phyloP scores from a whole-genome alignment of 2,329 filamentous ascomycete genomes.

The Diaporthe citri region DNA sequence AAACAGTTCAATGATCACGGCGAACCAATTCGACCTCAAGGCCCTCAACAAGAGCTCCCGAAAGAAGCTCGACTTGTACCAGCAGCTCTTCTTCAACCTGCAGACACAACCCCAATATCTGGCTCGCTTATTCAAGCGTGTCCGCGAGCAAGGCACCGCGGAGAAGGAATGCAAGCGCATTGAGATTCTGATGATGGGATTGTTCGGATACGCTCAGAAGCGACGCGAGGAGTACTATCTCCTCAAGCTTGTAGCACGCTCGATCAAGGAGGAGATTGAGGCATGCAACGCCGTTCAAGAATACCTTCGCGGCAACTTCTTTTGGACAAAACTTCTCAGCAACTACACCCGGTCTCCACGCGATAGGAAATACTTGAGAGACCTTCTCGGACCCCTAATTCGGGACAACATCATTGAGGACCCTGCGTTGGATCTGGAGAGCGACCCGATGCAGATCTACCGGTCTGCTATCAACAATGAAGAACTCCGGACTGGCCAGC shows the following conservation, averaged over 20 bases:
- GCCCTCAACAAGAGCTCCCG: slow-evolving; percentile 97
- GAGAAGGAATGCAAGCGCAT: slow-evolving; percentile 95
- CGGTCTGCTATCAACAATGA: slow-evolving; percentile 96
- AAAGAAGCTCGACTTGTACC: slow-evolving; percentile 95
- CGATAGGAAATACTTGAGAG: slow-evolving; percentile 91
- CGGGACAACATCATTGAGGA: slow-evolving; percentile 95
- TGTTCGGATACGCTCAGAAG: slow-evolving; percentile 98
- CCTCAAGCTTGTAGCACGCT: slow-evolving; percentile 85
- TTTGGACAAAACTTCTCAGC: slow-evolving; percentile 88
- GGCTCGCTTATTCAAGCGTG: slow-evolving; percentile 84
- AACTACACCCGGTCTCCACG: slow-evolving; percentile 93
- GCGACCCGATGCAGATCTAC: slow-evolving; percentile 98
- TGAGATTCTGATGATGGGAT: slow-evolving; percentile 93
- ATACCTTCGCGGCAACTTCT: slow-evolving; percentile 89
- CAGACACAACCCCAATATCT: slow-evolving; percentile 98
- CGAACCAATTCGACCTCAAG: slow-evolving; percentile 95
- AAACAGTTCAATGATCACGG: slow-evolving; percentile 88
- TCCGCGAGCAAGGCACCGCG: slow-evolving; percentile 85
- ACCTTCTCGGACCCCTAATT: slow-evolving; percentile 86
- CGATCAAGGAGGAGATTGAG: slow-evolving; percentile 88
- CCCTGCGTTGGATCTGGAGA: slow-evolving; percentile 90
- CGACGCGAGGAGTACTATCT: slow-evolving; percentile 96
- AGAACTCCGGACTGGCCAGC: slow-evolving; percentile 89
- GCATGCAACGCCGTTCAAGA: slow-evolving; percentile 81
- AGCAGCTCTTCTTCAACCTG: slow-evolving; percentile 96